Base-by-base conservation (phyloP, 1,284 basidiomycete genomes). In the Heterobasidion parviporum region DNA sequence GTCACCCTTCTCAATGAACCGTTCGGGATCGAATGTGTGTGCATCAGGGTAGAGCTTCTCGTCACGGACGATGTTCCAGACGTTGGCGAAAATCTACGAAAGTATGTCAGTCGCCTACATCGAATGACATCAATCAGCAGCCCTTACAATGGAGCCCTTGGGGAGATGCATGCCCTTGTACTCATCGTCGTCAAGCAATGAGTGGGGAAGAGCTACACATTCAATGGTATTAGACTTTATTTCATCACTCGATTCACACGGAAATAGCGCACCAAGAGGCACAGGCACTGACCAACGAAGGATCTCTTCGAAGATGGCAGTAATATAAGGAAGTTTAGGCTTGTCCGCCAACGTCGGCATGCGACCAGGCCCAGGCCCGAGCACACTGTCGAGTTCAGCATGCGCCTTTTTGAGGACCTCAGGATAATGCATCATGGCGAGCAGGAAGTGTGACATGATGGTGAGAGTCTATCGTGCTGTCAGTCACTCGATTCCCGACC, bases 401-500 rank as follows among this genome's bases (percentile, higher is more conserved):
- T 84, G 82, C 2, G 81, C 78, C 54, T 74, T 75, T 46, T 62
- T 67, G 46, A 79, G 72, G 1, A 72, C 73, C 3, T 73, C 72
- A 0, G 84, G 83, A 60, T 81, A 64, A 7, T 70, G 66, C 46
- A 82, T 70, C 77, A 87, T 81, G 4, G 79, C 79, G 54, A 86
- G 71, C n/a, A 86, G 65, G 62, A 85, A 83, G 55, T 81, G 77
- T 8, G 70, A 69, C 46, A 84, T 64, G 8, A 70, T 62, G 0
- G 81, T 74, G 32, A 79, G 67, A 1, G 73, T 81, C 80, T 48
- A 32, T 4, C 6, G 46, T 10, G 18, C 26, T 26, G 38, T 41
- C 38, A 41, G n/a, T 41, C n/a, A 41, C 26, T 26, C 4, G 5
- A 26, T 26, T 6, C 26, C 26, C 6, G 26, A 26, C 26, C 26